phyloP scores from a whole-genome alignment of 1,284 basidiomycete genomes.

The Heterobasidion annosum region DNA sequence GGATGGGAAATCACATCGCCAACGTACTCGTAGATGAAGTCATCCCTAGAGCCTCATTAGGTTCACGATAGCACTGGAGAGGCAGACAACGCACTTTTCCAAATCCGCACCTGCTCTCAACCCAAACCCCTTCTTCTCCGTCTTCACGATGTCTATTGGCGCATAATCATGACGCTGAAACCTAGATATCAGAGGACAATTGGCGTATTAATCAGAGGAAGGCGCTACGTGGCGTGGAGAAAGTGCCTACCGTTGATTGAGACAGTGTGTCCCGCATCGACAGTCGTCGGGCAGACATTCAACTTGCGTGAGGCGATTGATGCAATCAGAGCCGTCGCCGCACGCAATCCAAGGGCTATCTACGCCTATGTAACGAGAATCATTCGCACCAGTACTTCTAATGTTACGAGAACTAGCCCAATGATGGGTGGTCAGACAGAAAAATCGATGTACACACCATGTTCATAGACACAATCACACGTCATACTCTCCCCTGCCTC shows the following conservation, averaged over 20 bases:
- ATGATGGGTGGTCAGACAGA: conserved; percentile 13
- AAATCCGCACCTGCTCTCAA: conserved; percentile 72
- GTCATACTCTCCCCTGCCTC: conserved; percentile 89
- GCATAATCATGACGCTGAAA: conserved; percentile 87
- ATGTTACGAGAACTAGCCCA: conserved; percentile 7
- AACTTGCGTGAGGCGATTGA: conserved; percentile 95
- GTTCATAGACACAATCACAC: conserved; percentile 83
- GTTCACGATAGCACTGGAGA: background rate
- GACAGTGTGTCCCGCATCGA: conserved; percentile 74
- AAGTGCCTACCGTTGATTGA: conserved; percentile 82
- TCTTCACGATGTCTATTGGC: conserved; percentile 83
- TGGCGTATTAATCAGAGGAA: background rate
- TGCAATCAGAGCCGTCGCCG: conserved; percentile 87
- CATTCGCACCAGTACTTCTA: conserved; percentile 4
- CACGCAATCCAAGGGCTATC: conserved; percentile 67
- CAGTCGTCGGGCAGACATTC: conserved; percentile 90
- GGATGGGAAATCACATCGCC: conserved; percentile 90
- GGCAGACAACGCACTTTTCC: conserved; percentile 48
- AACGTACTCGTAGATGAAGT: conserved; percentile 96
- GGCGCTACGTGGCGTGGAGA: conserved; percentile 2
- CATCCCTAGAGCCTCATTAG: conserved; percentile 40
- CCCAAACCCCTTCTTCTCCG: conserved; percentile 94
- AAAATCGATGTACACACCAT: conserved; percentile 49
- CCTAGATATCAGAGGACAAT: conserved; percentile 29
- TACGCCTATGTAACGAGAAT: conserved; percentile 30